These are phyloP conservation scores for Nematodospora valgi DNA, from an alignment of 805 yeast genomes.

Conservation along the genomic window DNA sequence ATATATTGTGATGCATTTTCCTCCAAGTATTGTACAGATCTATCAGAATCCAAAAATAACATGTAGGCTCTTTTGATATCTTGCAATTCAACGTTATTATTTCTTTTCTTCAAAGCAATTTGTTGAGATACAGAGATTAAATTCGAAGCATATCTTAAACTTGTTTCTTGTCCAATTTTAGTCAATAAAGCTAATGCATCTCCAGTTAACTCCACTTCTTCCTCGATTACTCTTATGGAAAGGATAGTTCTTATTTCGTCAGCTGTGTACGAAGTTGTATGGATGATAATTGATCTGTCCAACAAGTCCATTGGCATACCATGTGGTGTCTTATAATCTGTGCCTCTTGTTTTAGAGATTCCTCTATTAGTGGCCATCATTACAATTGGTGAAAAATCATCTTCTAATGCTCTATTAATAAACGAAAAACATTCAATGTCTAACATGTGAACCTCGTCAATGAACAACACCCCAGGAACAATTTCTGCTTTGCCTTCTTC, in stretches of 20 bases:
- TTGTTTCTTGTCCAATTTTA: slow-evolving; percentile 84
- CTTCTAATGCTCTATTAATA: slow-evolving; percentile 93
- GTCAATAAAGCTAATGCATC: slow-evolving; percentile 88
- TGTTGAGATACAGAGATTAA: slow-evolving; percentile 87
- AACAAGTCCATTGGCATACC: slow-evolving; percentile 95
- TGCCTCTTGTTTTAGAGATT: slow-evolving; percentile 87
- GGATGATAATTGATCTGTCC: slow-evolving; percentile 90
- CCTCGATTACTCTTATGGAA: slow-evolving; percentile 88
- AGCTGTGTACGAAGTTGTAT: slow-evolving; percentile 71
- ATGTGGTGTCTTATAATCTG: slow-evolving; percentile 91
- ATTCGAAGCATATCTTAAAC: slow-evolving; percentile 89
- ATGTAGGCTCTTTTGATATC: slow-evolving; percentile 87
- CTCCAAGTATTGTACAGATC: slow-evolving; percentile 84
- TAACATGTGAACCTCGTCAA: slow-evolving; percentile 98
- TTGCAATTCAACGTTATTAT: slow-evolving; percentile 61
- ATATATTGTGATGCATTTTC: slow-evolving; percentile 66
- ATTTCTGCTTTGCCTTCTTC: slow-evolving; percentile 99
- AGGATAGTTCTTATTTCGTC: slow-evolving; percentile 86
- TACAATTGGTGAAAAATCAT: slow-evolving; percentile 94
- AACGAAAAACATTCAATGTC: slow-evolving; percentile 97
- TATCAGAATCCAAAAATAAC: slow-evolving; percentile 81
- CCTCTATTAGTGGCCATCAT: slow-evolving; percentile 99
- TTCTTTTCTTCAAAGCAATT: slow-evolving; percentile 78
- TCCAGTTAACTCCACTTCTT: slow-evolving; percentile 76
- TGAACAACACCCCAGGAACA: slow-evolving; percentile 95